Percentiles rank a stretch among this genome's conserved stretches.
These are phyloP conservation scores for Wallemia ichthyophaga DNA, from an alignment of 1,284 basidiomycete genomes.

Conservation along the genomic window DNA sequence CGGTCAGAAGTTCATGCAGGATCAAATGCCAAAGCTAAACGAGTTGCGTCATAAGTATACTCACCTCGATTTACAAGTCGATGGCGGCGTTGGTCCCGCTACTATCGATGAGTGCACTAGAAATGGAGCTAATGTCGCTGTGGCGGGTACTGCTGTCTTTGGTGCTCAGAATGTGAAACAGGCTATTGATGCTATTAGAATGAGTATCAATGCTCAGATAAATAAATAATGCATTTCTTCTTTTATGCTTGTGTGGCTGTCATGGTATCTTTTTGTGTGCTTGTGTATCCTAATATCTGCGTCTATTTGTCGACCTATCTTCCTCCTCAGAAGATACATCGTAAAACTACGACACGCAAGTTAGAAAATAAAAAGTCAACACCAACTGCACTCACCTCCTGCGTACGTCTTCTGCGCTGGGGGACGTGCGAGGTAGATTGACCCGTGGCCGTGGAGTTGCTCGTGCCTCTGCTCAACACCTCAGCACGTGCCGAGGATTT, in stretches of 20 bases:
- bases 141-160: slow-evolving; percentile 91
- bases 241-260: not conserved
- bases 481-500: not conserved
- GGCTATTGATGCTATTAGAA: slow-evolving; percentile 43
- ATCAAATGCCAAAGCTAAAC: slow-evolving; percentile 74
- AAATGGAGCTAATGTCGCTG: slow-evolving; percentile 94
- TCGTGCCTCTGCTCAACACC: not conserved
- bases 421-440: not conserved
- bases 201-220: slow-evolving; percentile 33
- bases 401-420: not conserved
- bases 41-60: slow-evolving; percentile 76
- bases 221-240: not conserved
- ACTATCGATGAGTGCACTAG: slow-evolving; percentile 69
- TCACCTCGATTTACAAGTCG: slow-evolving; percentile 68
- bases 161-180: slow-evolving; percentile 42
- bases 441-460: too few species aligned
- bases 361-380: not conserved
- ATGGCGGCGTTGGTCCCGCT: slow-evolving; percentile 78
- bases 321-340: not conserved
- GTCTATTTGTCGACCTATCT: too few species aligned
- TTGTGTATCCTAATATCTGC: too few species aligned
- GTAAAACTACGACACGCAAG: not conserved
- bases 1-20: slow-evolving; percentile 84
- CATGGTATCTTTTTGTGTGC: too few species aligned
- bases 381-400: not conserved